Percentiles rank a stretch among this genome's conserved stretches.
These are phyloP conservation scores for Neurospora sp. DNA, from an alignment of 495 filamentous ascomycete genomes.

Conservation along the genomic window DNA sequence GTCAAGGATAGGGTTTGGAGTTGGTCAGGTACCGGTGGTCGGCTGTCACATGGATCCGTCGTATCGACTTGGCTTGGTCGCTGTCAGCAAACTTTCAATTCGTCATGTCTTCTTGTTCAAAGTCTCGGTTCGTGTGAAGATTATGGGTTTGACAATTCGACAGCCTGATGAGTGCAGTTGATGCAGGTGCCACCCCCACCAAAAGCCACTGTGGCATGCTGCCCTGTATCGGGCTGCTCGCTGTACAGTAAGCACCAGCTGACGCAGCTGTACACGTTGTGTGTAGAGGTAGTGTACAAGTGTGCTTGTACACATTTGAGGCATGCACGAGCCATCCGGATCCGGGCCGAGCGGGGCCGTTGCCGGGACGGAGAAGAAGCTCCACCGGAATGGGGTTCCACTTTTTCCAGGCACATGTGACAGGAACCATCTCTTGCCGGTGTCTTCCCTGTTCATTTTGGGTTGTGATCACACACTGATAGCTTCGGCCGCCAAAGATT, in stretches of 20 bases:
- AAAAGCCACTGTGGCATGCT: not conserved
- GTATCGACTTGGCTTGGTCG: not conserved
- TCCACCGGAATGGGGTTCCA: not conserved
- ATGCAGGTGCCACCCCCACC: not conserved
- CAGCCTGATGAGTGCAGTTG: not conserved
- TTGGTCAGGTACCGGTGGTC: not conserved
- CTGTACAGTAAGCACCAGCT: not conserved
- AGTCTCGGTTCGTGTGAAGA: not conserved
- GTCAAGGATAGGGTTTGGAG: not conserved
- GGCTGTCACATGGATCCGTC: constrained; percentile 10
- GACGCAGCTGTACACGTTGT: not conserved
- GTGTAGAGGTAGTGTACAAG: not conserved
- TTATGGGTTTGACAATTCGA: not conserved
- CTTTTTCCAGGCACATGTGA: not conserved
- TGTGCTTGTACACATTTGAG: not conserved
- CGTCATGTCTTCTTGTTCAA: not conserved
- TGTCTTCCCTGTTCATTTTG: not conserved
- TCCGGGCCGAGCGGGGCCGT: not conserved
- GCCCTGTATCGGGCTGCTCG: not conserved
- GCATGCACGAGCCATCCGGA: not conserved
- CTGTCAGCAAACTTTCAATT: not conserved
- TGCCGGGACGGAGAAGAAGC: not conserved
- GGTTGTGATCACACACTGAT: not conserved
- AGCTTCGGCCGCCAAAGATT: no score
- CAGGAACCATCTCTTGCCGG: not conserved